These are phyloP conservation scores for Lobosporangium transversale DNA, from an alignment of 192 early-diverging fungal genomes.

Conservation along the genomic window DNA sequence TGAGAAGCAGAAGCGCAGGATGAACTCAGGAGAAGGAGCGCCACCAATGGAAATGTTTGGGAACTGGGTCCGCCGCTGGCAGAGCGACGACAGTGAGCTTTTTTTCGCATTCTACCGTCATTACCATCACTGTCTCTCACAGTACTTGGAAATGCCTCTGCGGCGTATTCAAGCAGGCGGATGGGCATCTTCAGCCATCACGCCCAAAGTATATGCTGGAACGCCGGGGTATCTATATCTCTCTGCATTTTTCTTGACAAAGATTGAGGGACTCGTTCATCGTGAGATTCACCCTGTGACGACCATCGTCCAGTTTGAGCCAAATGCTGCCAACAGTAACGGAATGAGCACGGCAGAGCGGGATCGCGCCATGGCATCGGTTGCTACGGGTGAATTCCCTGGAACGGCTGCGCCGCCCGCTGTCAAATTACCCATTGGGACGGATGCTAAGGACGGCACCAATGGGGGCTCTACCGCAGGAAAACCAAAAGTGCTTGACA, in stretches of 20 bases:
- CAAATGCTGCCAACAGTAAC: conserved; percentile 17
- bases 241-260: conserved; percentile 58
- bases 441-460: conserved; percentile 26
- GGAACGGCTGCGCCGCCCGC: conserved; percentile 27
- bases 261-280: conserved; percentile 61
- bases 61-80: conserved; percentile 62
- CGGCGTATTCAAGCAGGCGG: conserved; percentile 41
- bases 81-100: conserved; percentile 63
- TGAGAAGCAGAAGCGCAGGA: conserved; percentile 52
- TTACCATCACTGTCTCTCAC: conserved; percentile 57
- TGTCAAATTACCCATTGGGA: conserved; percentile 21
- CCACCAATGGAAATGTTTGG: conserved; percentile 58
- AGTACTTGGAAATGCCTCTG: conserved; percentile 40
- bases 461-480: conserved; percentile 33
- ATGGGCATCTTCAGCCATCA: conserved; percentile 27
- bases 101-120: conserved; percentile 66
- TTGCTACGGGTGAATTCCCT: conserved; percentile 45
- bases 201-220: conserved; percentile 49
- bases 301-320: conserved; percentile 60
- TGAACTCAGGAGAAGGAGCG: conserved; percentile 21
- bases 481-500: conserved; percentile 59
- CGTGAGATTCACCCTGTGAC: conserved; percentile 62
- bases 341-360: conserved; percentile 15
- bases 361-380: conserved; percentile 31
- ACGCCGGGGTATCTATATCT: conserved; percentile 57